These are phyloP conservation scores for Emmonsiellopsis sp. DNA, from an alignment of 2,329 filamentous ascomycete genomes.

Conservation along the genomic window DNA sequence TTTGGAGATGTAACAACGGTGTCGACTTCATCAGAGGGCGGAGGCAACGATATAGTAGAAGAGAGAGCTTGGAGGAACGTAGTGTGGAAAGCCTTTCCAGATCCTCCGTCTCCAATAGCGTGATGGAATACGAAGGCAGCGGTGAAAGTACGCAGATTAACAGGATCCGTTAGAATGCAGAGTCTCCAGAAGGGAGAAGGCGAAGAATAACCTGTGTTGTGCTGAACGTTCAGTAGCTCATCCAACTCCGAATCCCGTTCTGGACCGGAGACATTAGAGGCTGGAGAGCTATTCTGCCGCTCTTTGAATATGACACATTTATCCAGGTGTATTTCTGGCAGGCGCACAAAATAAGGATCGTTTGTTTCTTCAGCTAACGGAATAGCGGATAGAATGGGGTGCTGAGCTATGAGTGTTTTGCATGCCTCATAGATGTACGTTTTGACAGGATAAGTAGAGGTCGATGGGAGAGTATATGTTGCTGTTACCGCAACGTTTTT, in stretches of 20 bases:
- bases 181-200: conserved; percentile 38
- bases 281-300: conserved; percentile 11
- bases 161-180: conserved; percentile 24
- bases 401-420: conserved; percentile 28
- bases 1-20: conserved; percentile 16
- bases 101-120: conserved; percentile 39
- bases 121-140: conserved; percentile 42
- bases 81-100: conserved; percentile 38
- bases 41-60: not conserved
- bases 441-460: conserved; percentile 17
- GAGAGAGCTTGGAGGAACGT: conserved; percentile 32
- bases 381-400: conserved; percentile 37
- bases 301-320: conserved; percentile 29
- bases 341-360: conserved; percentile 36
- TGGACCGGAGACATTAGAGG: conserved; percentile 7
- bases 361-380: conserved; percentile 31
- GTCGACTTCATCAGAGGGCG: conserved; percentile 10
- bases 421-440: conserved; percentile 30
- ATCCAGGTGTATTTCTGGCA: conserved; percentile 35
- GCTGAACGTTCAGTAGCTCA: conserved; percentile 31
- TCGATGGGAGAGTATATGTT: conserved; percentile 24
- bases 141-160: conserved; percentile 27
- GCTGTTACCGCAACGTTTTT: conserved; percentile 36
- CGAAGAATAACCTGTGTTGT: conserved; percentile 30
- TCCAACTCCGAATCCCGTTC: conserved; percentile 34